phyloP scores from a whole-genome alignment of 768 basidiomycete species.

The Pisolithus orientalis region DNA sequence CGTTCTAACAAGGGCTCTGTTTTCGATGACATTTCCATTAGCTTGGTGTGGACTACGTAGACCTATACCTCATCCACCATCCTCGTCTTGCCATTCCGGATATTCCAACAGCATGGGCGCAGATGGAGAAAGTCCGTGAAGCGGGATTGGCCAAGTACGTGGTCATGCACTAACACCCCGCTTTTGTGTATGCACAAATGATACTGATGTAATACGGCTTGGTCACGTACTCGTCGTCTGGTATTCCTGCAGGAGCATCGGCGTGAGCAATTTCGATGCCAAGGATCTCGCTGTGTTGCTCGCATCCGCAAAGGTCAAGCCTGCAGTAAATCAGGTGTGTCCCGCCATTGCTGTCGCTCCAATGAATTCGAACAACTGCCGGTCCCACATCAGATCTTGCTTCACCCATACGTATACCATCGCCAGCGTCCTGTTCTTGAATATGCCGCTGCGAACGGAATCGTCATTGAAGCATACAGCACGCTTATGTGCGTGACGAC shows the following conservation, averaged over 20 bases:
- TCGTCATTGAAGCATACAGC: slow-evolving; percentile 70
- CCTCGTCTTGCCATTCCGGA: slow-evolving; percentile 50
- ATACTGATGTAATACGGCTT: not conserved
- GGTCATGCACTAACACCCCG: not conserved
- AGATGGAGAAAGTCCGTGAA: slow-evolving; percentile 53
- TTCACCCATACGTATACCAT: slow-evolving; percentile 66
- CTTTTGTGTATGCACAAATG: no score
- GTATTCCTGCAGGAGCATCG: slow-evolving; percentile 48
- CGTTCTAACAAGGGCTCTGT: not conserved
- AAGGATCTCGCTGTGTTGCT: slow-evolving; percentile 49
- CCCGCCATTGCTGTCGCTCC: not conserved
- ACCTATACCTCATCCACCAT: slow-evolving; percentile 66
- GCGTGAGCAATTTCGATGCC: slow-evolving; percentile 64
- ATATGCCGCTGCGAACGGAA: slow-evolving; percentile 49
- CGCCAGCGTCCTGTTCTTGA: slow-evolving; percentile 50
- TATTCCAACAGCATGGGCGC: slow-evolving; percentile 55
- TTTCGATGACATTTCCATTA: slow-evolving; percentile 16
- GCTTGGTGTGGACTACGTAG: slow-evolving; percentile 61
- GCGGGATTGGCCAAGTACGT: slow-evolving; percentile 53
- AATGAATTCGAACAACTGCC: no score
- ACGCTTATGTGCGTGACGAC: slow-evolving; percentile 44
- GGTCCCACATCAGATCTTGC: slow-evolving; percentile 41
- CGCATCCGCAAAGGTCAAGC: slow-evolving; percentile 54
- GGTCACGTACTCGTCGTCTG: not conserved
- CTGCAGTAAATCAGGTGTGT: slow-evolving; percentile 60